phyloP scores from a whole-genome alignment of 345 rosid species.

The Populus deltoides region DNA sequence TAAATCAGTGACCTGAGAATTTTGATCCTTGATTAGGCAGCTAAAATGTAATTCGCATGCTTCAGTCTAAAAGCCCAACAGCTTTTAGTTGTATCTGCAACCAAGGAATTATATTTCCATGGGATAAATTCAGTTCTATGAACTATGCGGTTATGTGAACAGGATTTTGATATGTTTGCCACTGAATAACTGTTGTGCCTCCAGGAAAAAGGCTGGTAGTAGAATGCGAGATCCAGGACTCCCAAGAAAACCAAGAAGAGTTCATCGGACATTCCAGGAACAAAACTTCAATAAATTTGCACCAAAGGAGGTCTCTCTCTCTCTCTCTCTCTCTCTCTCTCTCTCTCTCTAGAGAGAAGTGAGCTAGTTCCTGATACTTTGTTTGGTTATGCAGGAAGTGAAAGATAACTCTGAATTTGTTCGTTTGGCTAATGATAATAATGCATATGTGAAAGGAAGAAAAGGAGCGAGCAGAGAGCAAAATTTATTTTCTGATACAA shows the following conservation, averaged over 20 bases:
- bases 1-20: not conserved
- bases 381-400: slow-evolving; percentile 34
- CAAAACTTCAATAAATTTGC: slow-evolving; percentile 22
- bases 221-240: slow-evolving; percentile 41
- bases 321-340: slow-evolving; percentile 4
- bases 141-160: not conserved
- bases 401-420: slow-evolving; percentile 22
- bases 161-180: not conserved
- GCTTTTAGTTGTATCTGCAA: not conserved
- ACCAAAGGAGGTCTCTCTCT: slow-evolving; percentile 34
- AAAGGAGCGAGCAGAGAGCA: slow-evolving; percentile 13
- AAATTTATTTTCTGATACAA: slow-evolving; percentile 27
- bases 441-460: slow-evolving; percentile 11
- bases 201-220: slow-evolving; percentile 51
- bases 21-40: not conserved
- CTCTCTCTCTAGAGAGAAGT: not conserved
- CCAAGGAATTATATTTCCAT: not conserved
- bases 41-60: not conserved
- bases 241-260: slow-evolving; percentile 44
- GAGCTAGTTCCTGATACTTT: slow-evolving; percentile 2
- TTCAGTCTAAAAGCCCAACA: not conserved
- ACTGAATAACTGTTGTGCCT: slow-evolving; percentile 7
- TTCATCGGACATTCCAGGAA: slow-evolving; percentile 37
- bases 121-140: not conserved
- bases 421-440: slow-evolving; percentile 12